phyloP scores from a whole-genome alignment of 2,329 filamentous ascomycete genomes.

The Botrytis squamosa region DNA sequence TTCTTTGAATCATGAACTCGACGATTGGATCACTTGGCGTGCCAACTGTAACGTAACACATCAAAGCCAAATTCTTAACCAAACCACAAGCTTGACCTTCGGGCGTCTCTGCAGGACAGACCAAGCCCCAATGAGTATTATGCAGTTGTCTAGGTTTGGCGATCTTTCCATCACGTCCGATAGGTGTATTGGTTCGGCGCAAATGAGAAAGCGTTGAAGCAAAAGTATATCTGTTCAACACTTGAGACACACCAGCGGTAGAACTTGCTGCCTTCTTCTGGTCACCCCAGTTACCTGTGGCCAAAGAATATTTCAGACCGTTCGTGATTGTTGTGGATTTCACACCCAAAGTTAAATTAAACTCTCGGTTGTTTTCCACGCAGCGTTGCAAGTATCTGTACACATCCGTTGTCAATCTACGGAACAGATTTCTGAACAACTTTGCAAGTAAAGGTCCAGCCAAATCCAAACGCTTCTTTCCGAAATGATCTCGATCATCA shows the following conservation, averaged over 20 bases:
- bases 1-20: conserved; percentile 92
- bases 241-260: conserved; percentile 96
- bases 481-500: conserved; percentile 97
- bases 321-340: conserved; percentile 90
- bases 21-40: conserved; percentile 87
- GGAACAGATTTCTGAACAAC: conserved; percentile 88
- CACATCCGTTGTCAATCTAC: conserved; percentile 87
- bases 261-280: conserved; percentile 97
- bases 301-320: conserved; percentile 92
- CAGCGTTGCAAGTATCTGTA: conserved; percentile 89
- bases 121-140: conserved; percentile 97
- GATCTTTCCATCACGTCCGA: conserved; percentile 95
- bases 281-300: conserved; percentile 98
- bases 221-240: conserved; percentile 96
- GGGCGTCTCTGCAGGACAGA: conserved; percentile 95
- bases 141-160: conserved; percentile 97
- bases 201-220: conserved; percentile 95
- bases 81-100: conserved; percentile 98
- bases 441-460: conserved; percentile 94
- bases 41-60: conserved; percentile 97
- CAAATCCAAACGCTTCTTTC: conserved; percentile 95
- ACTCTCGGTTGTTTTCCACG: conserved; percentile 83
- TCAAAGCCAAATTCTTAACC: conserved; percentile 95
- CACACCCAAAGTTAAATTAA: conserved; percentile 86
- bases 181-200: conserved; percentile 94